Percentiles rank a stretch among this genome's conserved stretches.
Conservation (phyloP, 306 rosid genomes). For the Calophaca sinica region DNA sequence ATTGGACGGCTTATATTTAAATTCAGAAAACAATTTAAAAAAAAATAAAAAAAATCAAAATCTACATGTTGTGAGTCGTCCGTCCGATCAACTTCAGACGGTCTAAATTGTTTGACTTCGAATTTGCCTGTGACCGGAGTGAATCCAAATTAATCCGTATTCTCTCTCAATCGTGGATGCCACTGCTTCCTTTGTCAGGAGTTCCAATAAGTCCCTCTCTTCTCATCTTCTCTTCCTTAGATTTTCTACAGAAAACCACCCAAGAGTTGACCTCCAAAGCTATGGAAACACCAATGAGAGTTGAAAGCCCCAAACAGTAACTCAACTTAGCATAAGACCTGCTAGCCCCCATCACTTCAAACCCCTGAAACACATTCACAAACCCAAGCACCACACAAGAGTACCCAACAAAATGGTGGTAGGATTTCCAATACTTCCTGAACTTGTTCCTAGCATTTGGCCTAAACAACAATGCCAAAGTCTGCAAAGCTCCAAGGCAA, state of each 20-base stretch:
- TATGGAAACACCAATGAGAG: conserved; percentile 72
- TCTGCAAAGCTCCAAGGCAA: conserved; percentile 75
- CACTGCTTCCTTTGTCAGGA: conserved; percentile 74
- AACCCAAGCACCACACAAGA: conserved; percentile 90
- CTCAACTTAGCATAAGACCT: conserved; percentile 79
- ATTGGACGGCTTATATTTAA: no score
- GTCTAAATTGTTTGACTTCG: no score
- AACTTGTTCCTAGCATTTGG: conserved; percentile 83
- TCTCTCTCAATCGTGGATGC: conserved; percentile 53
- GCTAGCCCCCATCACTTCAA: conserved; percentile 84
- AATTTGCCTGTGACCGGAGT: no score
- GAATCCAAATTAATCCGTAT: not conserved
- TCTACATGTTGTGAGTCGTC: no score
- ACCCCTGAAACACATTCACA: conserved; percentile 89
- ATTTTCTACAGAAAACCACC: conserved; percentile 87
- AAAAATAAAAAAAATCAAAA: no score
- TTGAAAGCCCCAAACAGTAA: conserved; percentile 73
- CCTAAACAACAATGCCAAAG: conserved; percentile 75
- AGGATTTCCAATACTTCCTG: conserved; percentile 92
- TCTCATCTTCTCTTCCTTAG: conserved; percentile 84
- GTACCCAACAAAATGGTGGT: conserved; percentile 94
- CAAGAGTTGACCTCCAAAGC: conserved; percentile 95
- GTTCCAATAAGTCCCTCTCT: conserved; percentile 79
- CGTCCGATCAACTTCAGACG: no score
- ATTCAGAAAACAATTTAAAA: no score